phyloP scores from a whole-genome alignment of 768 basidiomycete genomes.

The Rhodosporidiobolus odoratus region DNA sequence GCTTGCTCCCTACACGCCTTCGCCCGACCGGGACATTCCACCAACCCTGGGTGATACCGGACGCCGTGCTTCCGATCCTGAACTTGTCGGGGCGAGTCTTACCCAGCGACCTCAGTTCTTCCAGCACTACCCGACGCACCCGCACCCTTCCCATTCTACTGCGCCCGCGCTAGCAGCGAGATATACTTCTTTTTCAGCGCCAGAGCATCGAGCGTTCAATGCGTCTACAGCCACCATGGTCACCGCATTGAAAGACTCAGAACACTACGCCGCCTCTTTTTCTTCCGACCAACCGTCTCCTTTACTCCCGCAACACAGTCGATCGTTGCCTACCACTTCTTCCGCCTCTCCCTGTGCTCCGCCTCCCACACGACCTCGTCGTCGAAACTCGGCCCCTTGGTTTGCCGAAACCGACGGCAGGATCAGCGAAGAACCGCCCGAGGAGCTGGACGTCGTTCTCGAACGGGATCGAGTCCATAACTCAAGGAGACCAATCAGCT shows the following conservation, averaged over 20 bases:
- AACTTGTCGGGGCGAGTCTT: too few relatives aligned
- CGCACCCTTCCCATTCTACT: background rate
- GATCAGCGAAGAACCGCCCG: background rate
- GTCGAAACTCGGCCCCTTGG: background rate
- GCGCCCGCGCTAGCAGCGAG: background rate
- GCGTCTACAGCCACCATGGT: too few relatives aligned
- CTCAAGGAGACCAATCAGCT: slow-evolving; percentile 11
- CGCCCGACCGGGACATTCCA: too few relatives aligned
- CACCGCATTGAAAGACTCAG: background rate
- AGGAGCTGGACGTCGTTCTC: background rate
- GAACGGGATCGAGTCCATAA: background rate
- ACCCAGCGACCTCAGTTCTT: too few relatives aligned
- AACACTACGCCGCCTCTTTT: background rate
- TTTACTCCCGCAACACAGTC: background rate
- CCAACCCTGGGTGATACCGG: too few relatives aligned
- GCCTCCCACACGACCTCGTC: background rate
- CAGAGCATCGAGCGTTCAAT: too few relatives aligned
- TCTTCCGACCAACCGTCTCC: background rate
- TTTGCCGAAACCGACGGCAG: background rate
- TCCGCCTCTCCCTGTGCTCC: background rate
- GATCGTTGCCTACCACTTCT: background rate
- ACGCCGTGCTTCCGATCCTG: too few relatives aligned
- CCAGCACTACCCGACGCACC: background rate
- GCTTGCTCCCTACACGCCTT: too few relatives aligned
- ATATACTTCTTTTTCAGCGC: too few relatives aligned